A percentile compares a stretch with the other conserved stretches of the same genome.
Conservation (phyloP, 2,329 filamentous ascomycete genomes). For the Cytospora chrysosperma region DNA sequence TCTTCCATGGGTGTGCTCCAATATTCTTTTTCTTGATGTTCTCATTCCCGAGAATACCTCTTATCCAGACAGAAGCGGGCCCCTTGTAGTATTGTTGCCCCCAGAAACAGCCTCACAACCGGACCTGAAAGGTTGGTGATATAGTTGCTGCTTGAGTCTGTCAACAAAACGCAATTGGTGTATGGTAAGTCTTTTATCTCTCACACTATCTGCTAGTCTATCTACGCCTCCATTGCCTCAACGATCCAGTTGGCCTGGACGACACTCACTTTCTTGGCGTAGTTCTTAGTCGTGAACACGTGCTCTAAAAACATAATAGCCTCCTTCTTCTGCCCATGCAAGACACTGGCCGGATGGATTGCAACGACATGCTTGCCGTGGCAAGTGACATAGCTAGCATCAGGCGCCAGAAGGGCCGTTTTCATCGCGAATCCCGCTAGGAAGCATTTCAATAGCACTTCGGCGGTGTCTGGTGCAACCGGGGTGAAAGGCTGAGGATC, state of each 20-base stretch:
- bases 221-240: constrained; percentile 36
- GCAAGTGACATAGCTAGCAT: constrained; percentile 60
- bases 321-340: constrained; percentile 63
- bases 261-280: constrained; percentile 64
- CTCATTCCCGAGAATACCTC: too few species aligned
- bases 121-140: too few species aligned
- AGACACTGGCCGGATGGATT: constrained; percentile 61
- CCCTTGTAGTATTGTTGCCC: too few species aligned
- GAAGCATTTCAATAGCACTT: constrained; percentile 59
- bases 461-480: constrained; percentile 52
- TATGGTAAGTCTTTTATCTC: background rate
- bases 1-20: too few species aligned
- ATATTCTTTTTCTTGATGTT: too few species aligned
- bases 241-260: constrained; percentile 61
- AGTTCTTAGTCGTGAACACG: constrained; percentile 65
- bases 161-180: too few species aligned
- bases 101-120: too few species aligned
- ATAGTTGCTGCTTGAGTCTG: too few species aligned
- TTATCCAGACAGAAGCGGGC: too few species aligned
- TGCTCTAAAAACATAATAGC: constrained; percentile 69
- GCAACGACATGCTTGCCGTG: constrained; percentile 60
- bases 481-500: constrained; percentile 59
- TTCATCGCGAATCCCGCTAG: constrained; percentile 59
- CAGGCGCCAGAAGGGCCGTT: constrained; percentile 59
- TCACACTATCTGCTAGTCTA: background rate